Conservation (phyloP, 2,329 filamentous ascomycete species). For the Chaetomiaceae sp. region DNA sequence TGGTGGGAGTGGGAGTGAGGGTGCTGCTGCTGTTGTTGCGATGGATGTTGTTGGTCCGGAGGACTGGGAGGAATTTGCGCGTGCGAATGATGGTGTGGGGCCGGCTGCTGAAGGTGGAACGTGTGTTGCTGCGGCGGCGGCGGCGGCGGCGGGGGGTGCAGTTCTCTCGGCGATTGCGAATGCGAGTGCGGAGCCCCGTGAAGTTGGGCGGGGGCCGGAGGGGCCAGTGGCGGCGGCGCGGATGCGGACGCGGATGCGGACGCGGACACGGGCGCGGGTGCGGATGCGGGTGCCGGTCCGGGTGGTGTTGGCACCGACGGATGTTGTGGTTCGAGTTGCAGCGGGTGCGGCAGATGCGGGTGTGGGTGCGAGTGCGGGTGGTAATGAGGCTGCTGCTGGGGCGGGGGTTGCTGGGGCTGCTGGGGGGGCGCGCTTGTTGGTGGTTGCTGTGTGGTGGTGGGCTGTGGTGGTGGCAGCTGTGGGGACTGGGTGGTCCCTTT, state of each 20-base stretch:
- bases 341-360: not conserved
- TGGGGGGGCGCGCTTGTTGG: not conserved
- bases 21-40: too few relatives aligned
- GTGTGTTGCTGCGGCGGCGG: constrained; percentile 1
- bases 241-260: not conserved
- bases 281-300: not conserved
- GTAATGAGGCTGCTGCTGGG: constrained; percentile 1
- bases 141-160: constrained; percentile 4
- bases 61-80: constrained; percentile 12
- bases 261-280: too few relatives aligned
- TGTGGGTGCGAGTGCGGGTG: too few relatives aligned
- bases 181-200: constrained; percentile 4
- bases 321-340: constrained; percentile 5
- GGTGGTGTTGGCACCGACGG: not conserved
- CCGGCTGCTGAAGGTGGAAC: constrained; percentile 3
- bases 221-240: constrained; percentile 3
- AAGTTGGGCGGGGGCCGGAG: not conserved
- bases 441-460: not conserved
- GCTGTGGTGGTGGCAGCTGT: not conserved
- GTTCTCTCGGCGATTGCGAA: constrained; percentile 1
- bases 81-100: constrained; percentile 15
- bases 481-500: not conserved
- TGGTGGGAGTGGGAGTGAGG: constrained; percentile 1
- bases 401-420: not conserved
- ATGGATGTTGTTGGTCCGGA: not conserved